These are phyloP conservation scores for Starmerella apis DNA, from an alignment of 805 yeast species.

Conservation along the genomic window DNA sequence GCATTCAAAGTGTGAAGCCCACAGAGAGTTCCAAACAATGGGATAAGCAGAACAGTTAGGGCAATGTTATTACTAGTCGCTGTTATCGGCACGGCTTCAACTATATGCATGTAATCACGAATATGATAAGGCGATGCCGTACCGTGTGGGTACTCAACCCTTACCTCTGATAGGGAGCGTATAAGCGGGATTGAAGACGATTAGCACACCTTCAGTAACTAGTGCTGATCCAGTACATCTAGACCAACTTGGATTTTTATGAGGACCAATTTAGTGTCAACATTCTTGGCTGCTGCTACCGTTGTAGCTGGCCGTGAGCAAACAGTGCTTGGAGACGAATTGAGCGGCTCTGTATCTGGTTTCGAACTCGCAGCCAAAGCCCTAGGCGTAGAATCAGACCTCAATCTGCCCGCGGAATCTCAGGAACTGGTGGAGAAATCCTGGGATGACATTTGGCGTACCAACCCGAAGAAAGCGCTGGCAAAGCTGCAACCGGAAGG, in stretches of 20 bases:
- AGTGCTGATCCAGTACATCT: no score
- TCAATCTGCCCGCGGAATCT: background rate
- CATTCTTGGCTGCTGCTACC: background rate
- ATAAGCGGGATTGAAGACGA: background rate
- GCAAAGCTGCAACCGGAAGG: constrained; percentile 7
- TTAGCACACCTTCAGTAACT: no score
- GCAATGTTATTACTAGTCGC: background rate
- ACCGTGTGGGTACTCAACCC: constrained; percentile 1
- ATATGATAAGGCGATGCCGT: background rate
- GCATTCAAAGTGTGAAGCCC: no score
- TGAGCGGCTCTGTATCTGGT: background rate
- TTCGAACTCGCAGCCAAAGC: constrained; percentile 13
- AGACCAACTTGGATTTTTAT: no score
- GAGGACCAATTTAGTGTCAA: background rate
- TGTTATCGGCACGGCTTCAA: background rate
- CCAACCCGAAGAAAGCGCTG: constrained; percentile 10
- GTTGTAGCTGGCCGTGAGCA: constrained; percentile 6
- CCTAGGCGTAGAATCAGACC: background rate
- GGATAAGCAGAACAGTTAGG: no score
- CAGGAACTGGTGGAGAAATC: constrained; percentile 11
- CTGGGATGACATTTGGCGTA: constrained; percentile 8
- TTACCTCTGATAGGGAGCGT: background rate
- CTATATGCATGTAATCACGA: background rate
- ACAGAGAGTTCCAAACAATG: no score
- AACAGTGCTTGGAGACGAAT: background rate